A percentile compares a stretch with the other conserved stretches of the same genome.
Evolutionary conservation across 2,329 filamentous ascomycete species (phyloP).

Genomic region (Diaporthe citriasiana): DNA sequence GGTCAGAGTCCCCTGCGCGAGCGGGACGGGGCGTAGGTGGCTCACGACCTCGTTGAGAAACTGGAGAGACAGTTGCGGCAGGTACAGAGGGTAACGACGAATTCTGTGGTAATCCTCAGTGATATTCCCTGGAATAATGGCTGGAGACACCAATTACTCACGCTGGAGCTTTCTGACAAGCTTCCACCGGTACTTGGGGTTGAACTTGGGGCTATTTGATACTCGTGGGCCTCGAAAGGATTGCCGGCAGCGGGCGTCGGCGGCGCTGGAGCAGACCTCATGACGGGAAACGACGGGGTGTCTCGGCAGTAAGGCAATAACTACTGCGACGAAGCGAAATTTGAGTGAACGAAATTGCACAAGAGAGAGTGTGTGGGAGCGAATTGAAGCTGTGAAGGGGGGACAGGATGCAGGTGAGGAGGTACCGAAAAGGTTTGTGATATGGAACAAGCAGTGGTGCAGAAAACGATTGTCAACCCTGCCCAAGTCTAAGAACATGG

Average conservation of each 20-base stretch:
- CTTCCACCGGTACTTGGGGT: conserved; percentile 2
- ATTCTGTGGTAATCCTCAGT: not conserved
- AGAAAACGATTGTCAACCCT: not conserved
- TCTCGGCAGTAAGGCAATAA: not conserved
- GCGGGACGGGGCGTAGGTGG: not conserved
- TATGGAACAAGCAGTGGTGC: conserved; percentile 24
- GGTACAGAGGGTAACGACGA: conserved; percentile 34
- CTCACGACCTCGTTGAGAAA: not conserved
- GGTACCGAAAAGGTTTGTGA: not conserved
- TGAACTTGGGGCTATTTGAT: conserved; percentile 34
- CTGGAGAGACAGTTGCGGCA: conserved; percentile 6
- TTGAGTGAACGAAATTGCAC: no score
- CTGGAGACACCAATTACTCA: not conserved
- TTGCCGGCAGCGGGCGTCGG: conserved; percentile 17
- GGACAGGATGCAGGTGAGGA: not conserved
- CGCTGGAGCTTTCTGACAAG: conserved; percentile 24
- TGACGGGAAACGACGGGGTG: not conserved
- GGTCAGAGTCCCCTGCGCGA: conserved; percentile 7
- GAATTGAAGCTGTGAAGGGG: conserved; percentile 1
- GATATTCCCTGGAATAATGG: not conserved
- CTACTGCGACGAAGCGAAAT: not conserved
- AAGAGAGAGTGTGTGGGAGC: not conserved
- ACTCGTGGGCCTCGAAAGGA: conserved; percentile 41
- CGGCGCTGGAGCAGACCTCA: conserved; percentile 23
- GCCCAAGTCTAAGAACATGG: not conserved